Percentiles rank a stretch among this genome's conserved stretches.
Conservation (phyloP, 257 asterid species). For the Fraxinus anomala region DNA sequence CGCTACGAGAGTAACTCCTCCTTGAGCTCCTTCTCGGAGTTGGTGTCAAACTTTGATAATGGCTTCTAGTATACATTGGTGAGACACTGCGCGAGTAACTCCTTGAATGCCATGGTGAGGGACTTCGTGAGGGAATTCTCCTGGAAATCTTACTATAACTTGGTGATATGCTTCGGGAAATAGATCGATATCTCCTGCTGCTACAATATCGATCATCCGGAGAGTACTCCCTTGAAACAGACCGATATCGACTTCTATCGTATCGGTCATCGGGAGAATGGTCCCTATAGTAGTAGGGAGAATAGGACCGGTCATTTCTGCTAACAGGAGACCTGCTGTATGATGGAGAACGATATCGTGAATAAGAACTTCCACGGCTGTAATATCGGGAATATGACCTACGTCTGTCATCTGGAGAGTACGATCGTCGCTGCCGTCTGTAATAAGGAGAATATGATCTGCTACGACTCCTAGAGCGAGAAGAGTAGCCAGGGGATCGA, state of each 20-base stretch:
- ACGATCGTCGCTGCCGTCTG: slow-evolving; percentile 35
- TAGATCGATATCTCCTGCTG: slow-evolving; percentile 13
- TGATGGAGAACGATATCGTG: slow-evolving; percentile 57
- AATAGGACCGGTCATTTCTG: slow-evolving; percentile 32
- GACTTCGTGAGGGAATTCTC: slow-evolving; percentile 51
- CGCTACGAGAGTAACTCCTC: slow-evolving; percentile 29
- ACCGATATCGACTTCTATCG: slow-evolving; percentile 21
- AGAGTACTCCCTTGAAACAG: slow-evolving; percentile 26
- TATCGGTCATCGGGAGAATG: slow-evolving; percentile 43
- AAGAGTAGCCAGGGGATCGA: slow-evolving; percentile 56
- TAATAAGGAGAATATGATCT: slow-evolving; percentile 43
- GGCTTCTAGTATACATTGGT: slow-evolving; percentile 33
- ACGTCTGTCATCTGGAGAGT: slow-evolving; percentile 32
- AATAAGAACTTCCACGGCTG: slow-evolving; percentile 54
- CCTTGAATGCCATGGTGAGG: slow-evolving; percentile 40
- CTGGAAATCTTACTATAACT: slow-evolving; percentile 24
- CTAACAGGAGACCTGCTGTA: slow-evolving; percentile 59
- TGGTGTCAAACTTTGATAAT: slow-evolving; percentile 52
- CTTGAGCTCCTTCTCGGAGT: slow-evolving; percentile 26
- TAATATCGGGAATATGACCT: slow-evolving; percentile 37
- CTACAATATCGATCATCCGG: slow-evolving; percentile 16
- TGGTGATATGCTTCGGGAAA: slow-evolving; percentile 44
- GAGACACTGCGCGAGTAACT: slow-evolving; percentile 43
- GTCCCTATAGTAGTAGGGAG: slow-evolving; percentile 37
- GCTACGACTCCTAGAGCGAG: slow-evolving; percentile 53